Evolutionary conservation across 2,329 filamentous ascomycete species (phyloP).

Genomic region (Fusarium siculi): DNA sequence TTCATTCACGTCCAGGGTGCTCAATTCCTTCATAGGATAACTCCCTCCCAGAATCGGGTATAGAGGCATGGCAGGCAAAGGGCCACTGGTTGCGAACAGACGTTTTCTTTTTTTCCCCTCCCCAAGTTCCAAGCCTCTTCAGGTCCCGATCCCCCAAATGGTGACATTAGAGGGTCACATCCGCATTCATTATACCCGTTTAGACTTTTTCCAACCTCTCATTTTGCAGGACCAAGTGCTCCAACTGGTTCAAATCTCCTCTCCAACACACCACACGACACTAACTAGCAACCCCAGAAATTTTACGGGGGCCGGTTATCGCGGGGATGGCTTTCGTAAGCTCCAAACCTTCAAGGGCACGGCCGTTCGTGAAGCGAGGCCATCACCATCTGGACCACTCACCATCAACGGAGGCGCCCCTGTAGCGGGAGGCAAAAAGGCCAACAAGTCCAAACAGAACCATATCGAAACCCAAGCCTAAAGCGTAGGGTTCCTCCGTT

Average conservation of each 20-base stretch:
- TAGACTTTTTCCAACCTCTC: conserved; percentile 17
- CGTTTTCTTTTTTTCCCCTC: neutral
- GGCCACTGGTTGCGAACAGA: conserved; percentile 1
- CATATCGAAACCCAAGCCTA: conserved; percentile 16
- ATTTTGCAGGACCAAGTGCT: conserved; percentile 4
- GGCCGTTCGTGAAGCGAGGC: neutral
- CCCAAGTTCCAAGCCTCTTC: neutral
- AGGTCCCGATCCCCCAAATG: conserved; percentile 8
- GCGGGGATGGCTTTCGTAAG: conserved; percentile 29
- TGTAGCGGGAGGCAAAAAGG: conserved; percentile 34
- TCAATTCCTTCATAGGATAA: conserved; percentile 31
- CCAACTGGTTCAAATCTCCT: conserved; percentile 1
- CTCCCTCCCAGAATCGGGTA: conserved; percentile 29
- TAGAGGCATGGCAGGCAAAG: conserved; percentile 8
- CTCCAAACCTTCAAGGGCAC: conserved; percentile 23
- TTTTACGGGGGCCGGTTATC: conserved; percentile 9
- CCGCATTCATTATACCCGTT: conserved; percentile 26
- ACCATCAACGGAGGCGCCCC: neutral
- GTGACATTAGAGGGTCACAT: conserved; percentile 25
- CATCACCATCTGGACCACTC: conserved; percentile 9
- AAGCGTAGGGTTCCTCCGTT: conserved; percentile 21
- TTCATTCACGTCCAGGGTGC: conserved; percentile 37
- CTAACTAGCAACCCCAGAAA: conserved; percentile 7
- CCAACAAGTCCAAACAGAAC: conserved; percentile 11
- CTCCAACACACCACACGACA: neutral